Evolutionary conservation across 345 rosid genomes (phyloP).

Genomic region (Brassica nigra): DNA sequence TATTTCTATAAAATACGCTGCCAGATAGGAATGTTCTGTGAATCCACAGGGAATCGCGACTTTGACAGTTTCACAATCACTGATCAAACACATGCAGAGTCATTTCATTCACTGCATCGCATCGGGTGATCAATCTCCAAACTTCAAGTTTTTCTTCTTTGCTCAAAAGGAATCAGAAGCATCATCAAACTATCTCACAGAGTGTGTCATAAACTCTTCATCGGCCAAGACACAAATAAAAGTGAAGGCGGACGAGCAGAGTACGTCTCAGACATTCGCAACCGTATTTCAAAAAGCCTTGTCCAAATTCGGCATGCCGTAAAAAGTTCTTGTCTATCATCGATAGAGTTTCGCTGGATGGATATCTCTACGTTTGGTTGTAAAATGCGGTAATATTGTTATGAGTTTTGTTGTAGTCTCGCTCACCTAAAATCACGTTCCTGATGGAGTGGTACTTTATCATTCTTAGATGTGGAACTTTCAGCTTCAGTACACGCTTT

Average conservation of each 20-base stretch:
- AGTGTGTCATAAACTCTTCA: constrained; percentile 80
- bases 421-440: not conserved
- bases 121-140: constrained; percentile 88
- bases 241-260: constrained; percentile 85
- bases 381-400: constrained; percentile 18
- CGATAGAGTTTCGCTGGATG: constrained; percentile 1
- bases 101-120: constrained; percentile 88
- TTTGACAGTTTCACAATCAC: constrained; percentile 70
- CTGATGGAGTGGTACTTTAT: not conserved
- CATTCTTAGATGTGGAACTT: constrained; percentile 1
- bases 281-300: constrained; percentile 61
- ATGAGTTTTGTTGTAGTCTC: constrained; percentile 30
- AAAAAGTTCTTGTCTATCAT: constrained; percentile 22
- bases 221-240: constrained; percentile 70
- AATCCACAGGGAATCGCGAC: constrained; percentile 77
- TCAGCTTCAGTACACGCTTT: not conserved
- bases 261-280: constrained; percentile 59
- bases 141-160: constrained; percentile 92
- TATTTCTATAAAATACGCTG: constrained; percentile 20
- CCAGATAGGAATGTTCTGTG: constrained; percentile 78
- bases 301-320: constrained; percentile 58
- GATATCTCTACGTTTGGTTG: constrained; percentile 27
- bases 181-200: constrained; percentile 66
- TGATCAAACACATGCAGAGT: constrained; percentile 80
- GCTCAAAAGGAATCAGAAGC: constrained; percentile 78